Percentiles rank a stretch among this genome's conserved stretches.
Conservation (phyloP, 176 grass and related monocot species). For the Bolboschoenus planiculmis region DNA sequence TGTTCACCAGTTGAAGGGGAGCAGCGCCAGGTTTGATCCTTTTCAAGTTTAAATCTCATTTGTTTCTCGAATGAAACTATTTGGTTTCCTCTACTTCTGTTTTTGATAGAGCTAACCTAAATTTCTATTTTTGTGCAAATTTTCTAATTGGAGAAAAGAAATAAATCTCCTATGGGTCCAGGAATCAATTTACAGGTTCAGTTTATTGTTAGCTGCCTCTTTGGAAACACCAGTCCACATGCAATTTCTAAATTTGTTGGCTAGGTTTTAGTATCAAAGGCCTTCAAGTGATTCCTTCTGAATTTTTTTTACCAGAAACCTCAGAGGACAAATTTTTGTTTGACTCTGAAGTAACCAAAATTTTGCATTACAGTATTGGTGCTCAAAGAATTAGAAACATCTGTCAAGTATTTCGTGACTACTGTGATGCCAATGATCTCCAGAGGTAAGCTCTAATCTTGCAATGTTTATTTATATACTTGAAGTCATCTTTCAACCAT, state of each 20-base stretch:
- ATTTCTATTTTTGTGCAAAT: not conserved
- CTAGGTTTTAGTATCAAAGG: not conserved
- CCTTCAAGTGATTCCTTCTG: not conserved
- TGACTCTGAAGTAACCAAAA: not conserved
- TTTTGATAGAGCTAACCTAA: not conserved
- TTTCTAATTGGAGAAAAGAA: not conserved
- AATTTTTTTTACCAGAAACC: not conserved
- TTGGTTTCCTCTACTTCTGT: not conserved
- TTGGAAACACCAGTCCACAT: not conserved
- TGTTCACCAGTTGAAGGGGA: constrained; percentile 47
- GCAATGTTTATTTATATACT: not conserved
- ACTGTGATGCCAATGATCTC: constrained; percentile 19
- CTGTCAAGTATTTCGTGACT: constrained; percentile 25
- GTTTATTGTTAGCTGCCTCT: not conserved
- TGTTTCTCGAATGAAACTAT: not conserved
- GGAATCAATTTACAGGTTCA: not conserved
- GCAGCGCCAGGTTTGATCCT: constrained; percentile 36
- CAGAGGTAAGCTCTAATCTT: constrained; percentile 26
- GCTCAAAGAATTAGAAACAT: constrained; percentile 33
- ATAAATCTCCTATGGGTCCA: not conserved
- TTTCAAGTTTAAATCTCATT: not conserved
- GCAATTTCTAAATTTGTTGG: not conserved
- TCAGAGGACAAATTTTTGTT: not conserved
- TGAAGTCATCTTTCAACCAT: not conserved
- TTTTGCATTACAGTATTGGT: constrained; percentile 24